These are phyloP conservation scores for Corinectria fuckeliana DNA, from an alignment of 2,329 filamentous ascomycete genomes.

Conservation along the genomic window DNA sequence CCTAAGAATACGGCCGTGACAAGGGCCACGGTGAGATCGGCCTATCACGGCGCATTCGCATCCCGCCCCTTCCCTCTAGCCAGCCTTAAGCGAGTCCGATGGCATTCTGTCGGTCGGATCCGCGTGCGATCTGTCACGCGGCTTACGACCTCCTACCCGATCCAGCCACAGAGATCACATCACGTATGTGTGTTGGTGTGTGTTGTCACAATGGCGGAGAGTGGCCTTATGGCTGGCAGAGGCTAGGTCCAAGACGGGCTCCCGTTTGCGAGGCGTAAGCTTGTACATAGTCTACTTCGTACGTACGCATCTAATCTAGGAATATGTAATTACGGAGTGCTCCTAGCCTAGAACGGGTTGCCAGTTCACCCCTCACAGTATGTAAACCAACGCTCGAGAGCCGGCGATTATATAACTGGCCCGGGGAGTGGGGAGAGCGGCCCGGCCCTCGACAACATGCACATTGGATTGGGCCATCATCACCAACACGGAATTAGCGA, in stretches of 20 bases:
- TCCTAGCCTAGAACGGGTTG: no score
- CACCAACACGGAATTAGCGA: not conserved
- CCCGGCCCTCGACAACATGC: not conserved
- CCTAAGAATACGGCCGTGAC: not conserved
- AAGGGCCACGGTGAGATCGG: not conserved
- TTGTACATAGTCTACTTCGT: no score
- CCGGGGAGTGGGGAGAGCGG: not conserved
- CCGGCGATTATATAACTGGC: not conserved
- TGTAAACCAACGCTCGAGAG: not conserved
- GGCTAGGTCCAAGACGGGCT: not conserved
- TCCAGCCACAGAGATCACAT: not conserved
- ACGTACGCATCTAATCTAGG: no score
- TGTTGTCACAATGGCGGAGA: not conserved
- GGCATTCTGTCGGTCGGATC: not conserved
- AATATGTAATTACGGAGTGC: no score
- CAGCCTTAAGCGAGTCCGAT: not conserved
- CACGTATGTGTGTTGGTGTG: no score
- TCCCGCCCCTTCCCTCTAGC: not conserved
- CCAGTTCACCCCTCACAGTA: no score
- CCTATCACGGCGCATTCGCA: not conserved
- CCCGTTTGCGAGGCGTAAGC: not conserved
- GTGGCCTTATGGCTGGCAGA: not conserved
- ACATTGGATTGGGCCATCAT: not conserved
- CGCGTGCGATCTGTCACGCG: not conserved
- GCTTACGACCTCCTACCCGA: not conserved